These are phyloP conservation scores for Ustilago hordei DNA, from an alignment of 1,284 basidiomycete genomes.

Conservation along the genomic window DNA sequence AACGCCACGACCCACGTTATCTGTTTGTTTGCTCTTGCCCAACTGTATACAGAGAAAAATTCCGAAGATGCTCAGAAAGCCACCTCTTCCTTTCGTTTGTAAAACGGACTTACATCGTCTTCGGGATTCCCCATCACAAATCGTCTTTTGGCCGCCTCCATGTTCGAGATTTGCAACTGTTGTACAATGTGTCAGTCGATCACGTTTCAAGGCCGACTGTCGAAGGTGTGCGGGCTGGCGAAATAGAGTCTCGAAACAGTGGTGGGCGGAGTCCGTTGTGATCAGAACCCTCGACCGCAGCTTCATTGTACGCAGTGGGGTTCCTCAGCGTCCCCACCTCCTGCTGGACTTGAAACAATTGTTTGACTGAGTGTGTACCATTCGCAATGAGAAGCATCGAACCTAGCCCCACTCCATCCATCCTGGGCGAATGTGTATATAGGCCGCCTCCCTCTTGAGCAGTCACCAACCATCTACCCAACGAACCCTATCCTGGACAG, in stretches of 20 bases:
- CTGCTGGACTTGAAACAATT: background rate
- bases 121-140: background rate
- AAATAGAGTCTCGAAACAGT: background rate
- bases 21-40: background rate
- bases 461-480: background rate
- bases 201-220: background rate
- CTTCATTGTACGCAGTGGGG: conserved; percentile 1
- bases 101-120: background rate
- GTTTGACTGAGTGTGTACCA: background rate
- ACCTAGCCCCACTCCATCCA: background rate
- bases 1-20: background rate
- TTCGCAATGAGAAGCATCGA: background rate
- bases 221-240: background rate
- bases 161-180: background rate
- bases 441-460: background rate
- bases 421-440: background rate
- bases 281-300: no score
- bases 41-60: background rate
- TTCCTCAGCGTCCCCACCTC: background rate
- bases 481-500: background rate
- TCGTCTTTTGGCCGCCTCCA: background rate
- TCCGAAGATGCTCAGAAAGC: background rate
- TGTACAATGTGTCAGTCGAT: background rate
- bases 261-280: background rate
- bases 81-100: background rate